phyloP scores from a whole-genome alignment of 176 grass and related monocot genomes.

The Ampelocalamus luodianensis region DNA sequence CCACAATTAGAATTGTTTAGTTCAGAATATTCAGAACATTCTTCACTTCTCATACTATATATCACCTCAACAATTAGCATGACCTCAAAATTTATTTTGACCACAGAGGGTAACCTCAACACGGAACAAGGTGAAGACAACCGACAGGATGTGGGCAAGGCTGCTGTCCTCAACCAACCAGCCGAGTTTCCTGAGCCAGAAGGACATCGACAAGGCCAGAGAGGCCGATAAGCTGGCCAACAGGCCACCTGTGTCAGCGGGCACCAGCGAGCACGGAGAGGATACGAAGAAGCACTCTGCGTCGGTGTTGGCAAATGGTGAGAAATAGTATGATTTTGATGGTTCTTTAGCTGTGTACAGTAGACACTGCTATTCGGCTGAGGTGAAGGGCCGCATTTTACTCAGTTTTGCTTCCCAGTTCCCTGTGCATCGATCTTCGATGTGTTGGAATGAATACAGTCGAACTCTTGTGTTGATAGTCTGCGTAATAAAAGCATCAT shows the following conservation, averaged over 20 bases:
- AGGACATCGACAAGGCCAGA: slow-evolving; percentile 53
- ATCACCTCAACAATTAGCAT: neutral
- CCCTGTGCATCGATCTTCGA: neutral
- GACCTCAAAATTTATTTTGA: slow-evolving; percentile 8
- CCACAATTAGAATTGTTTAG: neutral
- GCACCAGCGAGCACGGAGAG: neutral
- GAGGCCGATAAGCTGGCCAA: slow-evolving; percentile 48
- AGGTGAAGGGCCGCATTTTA: neutral
- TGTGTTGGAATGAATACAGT: neutral
- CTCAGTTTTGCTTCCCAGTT: slow-evolving; percentile 8
- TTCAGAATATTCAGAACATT: neutral
- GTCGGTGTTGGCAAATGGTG: slow-evolving; percentile 42
- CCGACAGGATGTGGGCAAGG: slow-evolving; percentile 88
- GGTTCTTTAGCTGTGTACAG: slow-evolving; percentile 36
- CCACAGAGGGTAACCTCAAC: slow-evolving; percentile 77
- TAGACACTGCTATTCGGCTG: slow-evolving; percentile 32
- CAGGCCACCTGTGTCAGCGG: neutral
- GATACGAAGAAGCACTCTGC: slow-evolving; percentile 24
- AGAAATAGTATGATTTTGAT: slow-evolving; percentile 44
- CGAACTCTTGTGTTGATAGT: neutral
- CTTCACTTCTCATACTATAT: neutral
- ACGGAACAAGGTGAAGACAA: slow-evolving; percentile 73
- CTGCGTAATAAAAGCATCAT: slow-evolving; percentile 16
- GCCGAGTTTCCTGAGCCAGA: slow-evolving; percentile 76
- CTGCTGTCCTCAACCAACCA: slow-evolving; percentile 83